A percentile compares a stretch with the other conserved stretches of the same genome.
phyloP scores from a whole-genome alignment of 1,284 basidiomycete species.

The Wallemia hederae region DNA sequence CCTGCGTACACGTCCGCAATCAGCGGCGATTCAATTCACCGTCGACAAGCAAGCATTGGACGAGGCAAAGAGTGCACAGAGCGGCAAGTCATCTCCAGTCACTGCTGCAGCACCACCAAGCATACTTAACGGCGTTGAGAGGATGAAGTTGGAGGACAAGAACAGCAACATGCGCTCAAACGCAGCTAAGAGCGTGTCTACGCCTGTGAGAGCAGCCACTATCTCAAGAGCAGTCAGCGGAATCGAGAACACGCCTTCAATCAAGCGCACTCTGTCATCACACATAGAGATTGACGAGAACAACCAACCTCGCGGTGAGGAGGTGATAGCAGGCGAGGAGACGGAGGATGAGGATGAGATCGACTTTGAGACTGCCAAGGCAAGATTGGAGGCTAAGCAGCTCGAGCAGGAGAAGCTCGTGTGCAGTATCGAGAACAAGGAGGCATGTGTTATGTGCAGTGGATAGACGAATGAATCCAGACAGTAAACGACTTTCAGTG shows the following conservation, averaged over 20 bases:
- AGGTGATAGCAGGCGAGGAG: conserved; percentile 3
- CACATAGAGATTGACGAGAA: conserved; percentile 2
- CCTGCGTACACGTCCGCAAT: conserved; percentile 33
- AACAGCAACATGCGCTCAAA: neutral
- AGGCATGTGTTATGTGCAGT: conserved; percentile 59
- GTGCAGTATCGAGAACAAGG: conserved; percentile 69
- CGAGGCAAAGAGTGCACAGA: conserved; percentile 26
- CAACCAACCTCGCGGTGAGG: conserved; percentile 3
- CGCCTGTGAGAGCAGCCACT: conserved; percentile 7
- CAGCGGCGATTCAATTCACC: conserved; percentile 93
- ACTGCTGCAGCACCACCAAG: conserved; percentile 4
- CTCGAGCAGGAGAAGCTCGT: conserved; percentile 46
- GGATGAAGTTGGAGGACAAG: neutral
- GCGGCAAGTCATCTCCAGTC: conserved; percentile 7
- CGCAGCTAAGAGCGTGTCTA: conserved; percentile 1
- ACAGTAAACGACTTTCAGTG: neutral
- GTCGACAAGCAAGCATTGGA: conserved; percentile 58
- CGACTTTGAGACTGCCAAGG: conserved; percentile 52
- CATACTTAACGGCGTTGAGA: neutral
- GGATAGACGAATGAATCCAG: conserved; percentile 5
- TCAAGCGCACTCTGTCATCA: conserved; percentile 2
- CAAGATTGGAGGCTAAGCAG: conserved; percentile 40
- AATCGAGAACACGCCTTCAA: conserved; percentile 1
- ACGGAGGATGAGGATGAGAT: conserved; percentile 4
- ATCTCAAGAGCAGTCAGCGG: conserved; percentile 2